Base-by-base conservation (phyloP, 768 basidiomycete genomes). In the Amanita jacksonii region DNA sequence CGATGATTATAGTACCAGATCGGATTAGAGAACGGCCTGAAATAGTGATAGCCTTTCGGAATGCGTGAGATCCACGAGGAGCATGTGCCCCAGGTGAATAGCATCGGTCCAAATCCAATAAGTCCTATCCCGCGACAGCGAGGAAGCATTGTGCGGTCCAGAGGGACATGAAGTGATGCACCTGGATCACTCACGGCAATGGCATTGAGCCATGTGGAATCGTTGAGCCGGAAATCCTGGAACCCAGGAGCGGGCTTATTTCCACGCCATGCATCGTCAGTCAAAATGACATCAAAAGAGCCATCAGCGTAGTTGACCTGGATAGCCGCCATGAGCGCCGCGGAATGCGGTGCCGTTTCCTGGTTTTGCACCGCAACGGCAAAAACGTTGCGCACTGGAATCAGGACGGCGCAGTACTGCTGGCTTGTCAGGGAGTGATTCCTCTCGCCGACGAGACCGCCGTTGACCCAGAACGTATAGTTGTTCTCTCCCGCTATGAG, bases 61-160 rank as follows among this genome's bases (percentile, higher is more conserved):
- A 32, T 5, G 45, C 50, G 19, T 8, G 13, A 9, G 20, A 40
- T 15, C 52, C 54, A n/a, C n/a, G n/a, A n/a, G n/a, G n/a, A n/a
- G n/a, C n/a, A n/a, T n/a, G n/a, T n/a, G n/a, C n/a, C n/a, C n/a
- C n/a, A 10, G 41, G 41, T 30, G 24, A 43, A 57, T 45, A 24
- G 61, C 60, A 41, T 52, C 57, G 30, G 62, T 59, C 61, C 62
- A 63, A 18, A 63, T 61, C 60, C 60, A 62, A 6, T 42, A 38
- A 4, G 60, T 54, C 16, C 50, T 32, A 3, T 51, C 48, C 34
- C 60, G 52, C 4, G 54, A 50, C n/a, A 57, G 55, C 3, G 39
- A 52, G 10, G 51, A 54, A 43, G 52, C 38, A 41, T 48, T 49
- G 39, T 39, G 51, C 33, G 38, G 52, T 24, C 51, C 38, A 12